These are phyloP conservation scores for Diddensiella transvaalensis DNA, from an alignment of 805 yeast genomes.

Conservation along the genomic window DNA sequence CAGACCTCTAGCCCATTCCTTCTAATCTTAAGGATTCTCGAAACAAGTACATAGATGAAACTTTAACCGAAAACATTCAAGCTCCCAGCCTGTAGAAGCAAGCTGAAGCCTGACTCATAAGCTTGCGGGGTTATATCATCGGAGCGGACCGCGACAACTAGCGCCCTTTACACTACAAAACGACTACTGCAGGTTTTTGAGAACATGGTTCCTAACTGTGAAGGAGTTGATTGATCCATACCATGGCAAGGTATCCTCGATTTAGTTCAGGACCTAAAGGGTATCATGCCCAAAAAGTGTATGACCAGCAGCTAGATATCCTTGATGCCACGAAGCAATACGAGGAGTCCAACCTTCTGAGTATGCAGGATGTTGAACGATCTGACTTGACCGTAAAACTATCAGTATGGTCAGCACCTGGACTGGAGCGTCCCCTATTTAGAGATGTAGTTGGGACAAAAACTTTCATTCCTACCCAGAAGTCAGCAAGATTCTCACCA, in stretches of 20 bases:
- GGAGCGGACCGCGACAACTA: too few relatives aligned
- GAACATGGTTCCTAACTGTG: too few relatives aligned
- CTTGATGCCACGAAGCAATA: slow-evolving; percentile 70
- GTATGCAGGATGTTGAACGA: slow-evolving; percentile 67
- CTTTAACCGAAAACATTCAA: too few relatives aligned
- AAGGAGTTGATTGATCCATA: too few relatives aligned
- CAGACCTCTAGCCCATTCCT: too few relatives aligned
- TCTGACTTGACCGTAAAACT: slow-evolving; percentile 51
- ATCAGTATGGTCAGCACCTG: slow-evolving; percentile 68
- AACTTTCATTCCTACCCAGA: slow-evolving; percentile 40
- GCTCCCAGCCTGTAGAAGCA: too few relatives aligned
- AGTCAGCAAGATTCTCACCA: slow-evolving; percentile 81
- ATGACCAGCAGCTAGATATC: slow-evolving; percentile 53
- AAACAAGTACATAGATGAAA: too few relatives aligned
- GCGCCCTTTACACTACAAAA: too few relatives aligned
- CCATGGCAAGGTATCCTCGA: slow-evolving; percentile 1
- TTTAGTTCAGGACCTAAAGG: slow-evolving; percentile 17
- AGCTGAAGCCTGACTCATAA: too few relatives aligned
- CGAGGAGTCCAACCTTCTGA: slow-evolving; percentile 65
- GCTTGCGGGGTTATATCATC: too few relatives aligned
- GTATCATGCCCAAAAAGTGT: slow-evolving; percentile 49
- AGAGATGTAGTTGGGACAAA: slow-evolving; percentile 43
- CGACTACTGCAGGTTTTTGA: too few relatives aligned
- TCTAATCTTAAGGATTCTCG: too few relatives aligned
- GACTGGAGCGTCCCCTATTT: slow-evolving; percentile 57